These are phyloP conservation scores for Gaultheria prostrata DNA, from an alignment of 148 eudicot species.

Conservation along the genomic window DNA sequence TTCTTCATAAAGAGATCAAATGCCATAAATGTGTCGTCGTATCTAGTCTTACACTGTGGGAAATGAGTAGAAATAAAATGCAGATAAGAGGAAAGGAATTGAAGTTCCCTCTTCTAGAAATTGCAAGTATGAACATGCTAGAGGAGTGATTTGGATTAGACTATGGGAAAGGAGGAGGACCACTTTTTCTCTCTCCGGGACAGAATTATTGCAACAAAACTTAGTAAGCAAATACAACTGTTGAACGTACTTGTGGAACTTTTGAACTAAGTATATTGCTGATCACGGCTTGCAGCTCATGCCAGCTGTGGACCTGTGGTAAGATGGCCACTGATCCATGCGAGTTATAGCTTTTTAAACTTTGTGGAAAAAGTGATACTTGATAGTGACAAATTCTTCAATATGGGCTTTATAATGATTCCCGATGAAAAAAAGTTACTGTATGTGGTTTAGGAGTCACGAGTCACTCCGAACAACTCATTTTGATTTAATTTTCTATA, in stretches of 20 bases:
- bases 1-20: neutral
- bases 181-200: neutral
- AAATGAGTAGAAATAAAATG: too few relatives aligned
- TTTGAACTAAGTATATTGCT: neutral
- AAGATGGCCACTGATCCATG: neutral
- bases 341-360: neutral
- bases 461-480: neutral
- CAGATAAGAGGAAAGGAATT: conserved; percentile 1
- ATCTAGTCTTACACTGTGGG: too few relatives aligned
- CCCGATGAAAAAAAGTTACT: neutral
- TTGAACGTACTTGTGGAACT: neutral
- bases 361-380: neutral
- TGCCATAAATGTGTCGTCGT: too few relatives aligned
- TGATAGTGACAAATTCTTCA: neutral
- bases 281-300: neutral
- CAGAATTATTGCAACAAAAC: neutral
- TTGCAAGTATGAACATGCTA: neutral
- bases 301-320: conserved; percentile 10
- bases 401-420: conserved; percentile 5
- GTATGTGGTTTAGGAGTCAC: neutral
- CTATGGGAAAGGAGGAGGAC: neutral
- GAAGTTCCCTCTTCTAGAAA: neutral
- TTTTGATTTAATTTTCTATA: conserved; percentile 11
- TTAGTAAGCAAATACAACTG: neutral
- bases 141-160: neutral